These are phyloP conservation scores for Gracilariopsis chorda DNA, from an alignment of 23 red algal genomes.

Conservation along the genomic window DNA sequence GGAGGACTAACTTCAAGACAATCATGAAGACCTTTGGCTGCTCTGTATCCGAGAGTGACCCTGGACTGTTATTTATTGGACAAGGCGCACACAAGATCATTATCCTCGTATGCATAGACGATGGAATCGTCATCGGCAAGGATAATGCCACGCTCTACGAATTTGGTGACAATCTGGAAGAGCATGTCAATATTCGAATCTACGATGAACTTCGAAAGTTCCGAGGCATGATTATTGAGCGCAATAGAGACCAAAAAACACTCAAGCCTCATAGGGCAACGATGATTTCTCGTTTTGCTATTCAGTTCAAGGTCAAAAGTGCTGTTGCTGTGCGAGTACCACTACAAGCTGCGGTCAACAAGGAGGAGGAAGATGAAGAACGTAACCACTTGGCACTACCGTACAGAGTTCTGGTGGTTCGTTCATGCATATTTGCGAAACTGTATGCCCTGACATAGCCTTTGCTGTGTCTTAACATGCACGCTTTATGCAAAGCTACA, in stretches of 20 bases:
- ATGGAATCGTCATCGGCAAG: neutral
- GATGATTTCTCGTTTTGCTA: conserved; percentile 4
- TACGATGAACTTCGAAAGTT: conserved; percentile 23
- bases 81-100: neutral
- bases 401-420: neutral
- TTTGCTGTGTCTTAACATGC: neutral
- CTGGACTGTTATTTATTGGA: neutral
- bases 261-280: neutral
- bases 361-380: neutral
- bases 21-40: neutral
- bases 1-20: neutral
- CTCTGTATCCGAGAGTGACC: neutral
- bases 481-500: conserved; percentile 28
- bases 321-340: neutral
- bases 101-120: conserved; percentile 6
- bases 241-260: neutral
- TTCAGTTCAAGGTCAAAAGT: neutral
- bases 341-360: neutral
- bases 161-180: neutral
- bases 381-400: too few relatives aligned
- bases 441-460: conserved; percentile 31
- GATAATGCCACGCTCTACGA: neutral
- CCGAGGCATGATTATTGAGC: neutral
- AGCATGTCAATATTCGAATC: neutral
- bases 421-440: conserved; percentile 27